Base-by-base conservation (phyloP, 331 rosid genomes). In the Saraca asoca region DNA sequence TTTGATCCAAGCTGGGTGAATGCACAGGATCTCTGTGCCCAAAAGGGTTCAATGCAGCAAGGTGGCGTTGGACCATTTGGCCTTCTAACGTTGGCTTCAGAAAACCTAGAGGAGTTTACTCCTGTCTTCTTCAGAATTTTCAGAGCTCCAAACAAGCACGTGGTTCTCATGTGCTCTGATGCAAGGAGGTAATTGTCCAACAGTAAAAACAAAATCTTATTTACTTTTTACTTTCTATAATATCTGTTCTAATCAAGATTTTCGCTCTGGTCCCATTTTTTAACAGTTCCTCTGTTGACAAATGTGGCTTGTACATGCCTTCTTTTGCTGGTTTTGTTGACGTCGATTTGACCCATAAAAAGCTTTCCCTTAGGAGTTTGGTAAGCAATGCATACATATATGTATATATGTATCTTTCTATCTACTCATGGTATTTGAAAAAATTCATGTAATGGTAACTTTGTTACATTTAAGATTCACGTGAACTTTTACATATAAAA, bases 31-130 rank as follows among this genome's bases (percentile, higher is more conserved):
- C 58, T 78, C 0, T 93, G 98, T 50, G 82, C 58, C 12, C 18
- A 12, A 19, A 86, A 82, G 62, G 91, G 95, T 37, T 81, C 90
- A 3, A 53, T 58, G 1, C 43, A 49, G 56, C 43, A 61, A 70
- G 96, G 97, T 35, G 96, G 96, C 16, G 76, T 93, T 75, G 97
- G 97, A 5, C 98, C 98, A 2, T 93, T 93, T 77, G 98, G 98
- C 19, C 85, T 93, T 37, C 57, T 88, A 16, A 88, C 97, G 2
- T 49, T 93, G 51, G 95, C 98, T 48, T 85, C 97, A 14, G 7
- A 75, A 46, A 75, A 84, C 17, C 54, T 87, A 0, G 83, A 75
- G 53, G 96, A 93, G 66, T 93, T 82, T 42, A 93, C 98, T 68
- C 98, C 97, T 2, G 96, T 93, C 5, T 93, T 93, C 74, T 93